A percentile compares a stretch with the other conserved stretches of the same genome.
These are phyloP conservation scores for Rhizopus delemar DNA, from an alignment of 371 early-diverging fungal genomes.

Conservation along the genomic window DNA sequence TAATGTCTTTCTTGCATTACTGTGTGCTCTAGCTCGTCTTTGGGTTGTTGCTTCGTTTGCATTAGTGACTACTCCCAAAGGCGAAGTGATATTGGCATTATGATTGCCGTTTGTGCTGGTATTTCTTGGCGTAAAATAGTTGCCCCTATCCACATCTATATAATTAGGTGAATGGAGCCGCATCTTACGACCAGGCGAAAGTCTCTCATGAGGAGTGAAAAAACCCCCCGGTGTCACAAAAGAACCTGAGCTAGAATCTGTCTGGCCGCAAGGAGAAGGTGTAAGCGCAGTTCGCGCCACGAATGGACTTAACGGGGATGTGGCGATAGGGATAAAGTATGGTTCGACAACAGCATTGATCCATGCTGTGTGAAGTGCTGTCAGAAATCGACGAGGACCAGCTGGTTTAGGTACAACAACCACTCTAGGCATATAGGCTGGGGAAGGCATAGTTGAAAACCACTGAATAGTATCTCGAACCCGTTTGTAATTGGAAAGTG, in stretches of 20 bases:
- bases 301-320: slow-evolving; percentile 51
- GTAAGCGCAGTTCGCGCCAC: background rate
- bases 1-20: background rate
- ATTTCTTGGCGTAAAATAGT: slow-evolving; percentile 17
- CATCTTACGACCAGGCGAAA: slow-evolving; percentile 15
- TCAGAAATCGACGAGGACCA: slow-evolving; percentile 67
- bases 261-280: background rate
- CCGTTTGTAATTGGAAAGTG: slow-evolving; percentile 57
- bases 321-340: slow-evolving; percentile 65
- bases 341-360: slow-evolving; percentile 58
- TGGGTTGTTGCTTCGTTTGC: background rate
- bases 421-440: slow-evolving; percentile 51
- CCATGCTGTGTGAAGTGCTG: slow-evolving; percentile 66
- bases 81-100: background rate
- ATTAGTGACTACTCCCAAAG: background rate
- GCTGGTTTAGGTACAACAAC: slow-evolving; percentile 71
- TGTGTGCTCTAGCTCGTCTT: slow-evolving; percentile 3
- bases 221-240: background rate
- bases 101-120: background rate
- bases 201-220: slow-evolving; percentile 22
- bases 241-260: slow-evolving; percentile 1
- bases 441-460: slow-evolving; percentile 15
- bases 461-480: slow-evolving; percentile 58
- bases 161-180: slow-evolving; percentile 11
- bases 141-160: slow-evolving; percentile 17